Evolutionary conservation across 768 basidiomycete species (phyloP).

Genomic region (Suillus spraguei): DNA sequence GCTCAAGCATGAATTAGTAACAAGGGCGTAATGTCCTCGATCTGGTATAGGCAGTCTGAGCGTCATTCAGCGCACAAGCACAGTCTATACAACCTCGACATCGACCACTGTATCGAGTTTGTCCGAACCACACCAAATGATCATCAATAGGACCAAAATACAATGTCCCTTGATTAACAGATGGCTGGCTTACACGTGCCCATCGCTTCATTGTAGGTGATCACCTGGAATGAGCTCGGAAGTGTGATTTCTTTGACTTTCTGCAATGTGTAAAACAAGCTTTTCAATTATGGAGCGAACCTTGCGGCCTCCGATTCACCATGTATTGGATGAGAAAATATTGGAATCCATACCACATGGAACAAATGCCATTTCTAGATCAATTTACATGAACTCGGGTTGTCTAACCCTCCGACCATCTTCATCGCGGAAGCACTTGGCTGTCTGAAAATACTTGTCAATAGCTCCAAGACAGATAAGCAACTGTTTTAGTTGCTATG

Average conservation of each 20-base stretch:
- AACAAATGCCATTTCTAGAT: conserved; percentile 95
- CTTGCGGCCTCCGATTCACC: conserved; percentile 88
- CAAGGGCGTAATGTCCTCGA: conserved; percentile 34
- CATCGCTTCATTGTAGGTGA: conserved; percentile 93
- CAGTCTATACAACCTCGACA: conserved; percentile 65
- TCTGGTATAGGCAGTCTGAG: conserved; percentile 28
- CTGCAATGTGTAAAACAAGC: conserved; percentile 68
- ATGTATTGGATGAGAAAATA: conserved; percentile 39
- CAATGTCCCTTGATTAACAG: conserved; percentile 15
- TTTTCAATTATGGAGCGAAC: conserved; percentile 80
- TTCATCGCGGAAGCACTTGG: conserved; percentile 94
- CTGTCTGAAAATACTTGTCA: conserved; percentile 92
- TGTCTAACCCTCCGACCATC: conserved; percentile 94
- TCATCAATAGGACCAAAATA: conserved; percentile 23
- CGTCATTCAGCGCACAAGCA: conserved; percentile 9
- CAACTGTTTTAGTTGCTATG: conserved; percentile 95
- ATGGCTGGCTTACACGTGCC: conserved; percentile 57
- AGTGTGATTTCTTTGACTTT: conserved; percentile 65
- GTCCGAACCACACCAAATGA: conserved; percentile 84
- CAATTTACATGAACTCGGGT: conserved; percentile 96
- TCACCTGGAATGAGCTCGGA: conserved; percentile 67
- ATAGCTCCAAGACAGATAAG: conserved; percentile 87
- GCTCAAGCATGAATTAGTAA: conserved; percentile 31
- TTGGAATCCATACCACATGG: conserved; percentile 60
- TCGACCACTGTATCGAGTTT: conserved; percentile 92